Conservation (phyloP, 768 basidiomycete species). For the Coprinopsis strossmayeri region DNA sequence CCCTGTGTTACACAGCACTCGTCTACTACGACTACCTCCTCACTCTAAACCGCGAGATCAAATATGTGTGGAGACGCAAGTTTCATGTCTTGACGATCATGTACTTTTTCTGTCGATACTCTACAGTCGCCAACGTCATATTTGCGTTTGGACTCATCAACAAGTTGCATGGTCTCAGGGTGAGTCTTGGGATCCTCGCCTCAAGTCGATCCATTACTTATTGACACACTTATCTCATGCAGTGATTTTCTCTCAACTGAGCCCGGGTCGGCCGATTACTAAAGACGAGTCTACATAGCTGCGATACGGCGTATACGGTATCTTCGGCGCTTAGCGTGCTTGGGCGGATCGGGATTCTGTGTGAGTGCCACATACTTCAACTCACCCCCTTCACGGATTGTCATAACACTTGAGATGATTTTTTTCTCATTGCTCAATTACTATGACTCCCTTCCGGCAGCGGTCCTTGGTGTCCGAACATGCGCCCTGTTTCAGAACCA, state of each 20-base stretch:
- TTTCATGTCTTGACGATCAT: constrained; percentile 1
- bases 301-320: constrained; percentile 6
- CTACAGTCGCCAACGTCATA: constrained; percentile 3
- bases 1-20: constrained; percentile 1
- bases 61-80: constrained; percentile 8
- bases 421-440: too few species aligned
- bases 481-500: constrained; percentile 2
- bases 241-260: too few species aligned
- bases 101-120: constrained; percentile 8
- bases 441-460: not conserved
- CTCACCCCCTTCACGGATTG: too few species aligned
- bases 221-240: not conserved
- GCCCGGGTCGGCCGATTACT: not conserved
- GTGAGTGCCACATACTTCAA: not conserved
- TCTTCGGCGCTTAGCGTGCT: constrained; percentile 1
- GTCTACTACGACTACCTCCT: constrained; percentile 11
- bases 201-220: not conserved
- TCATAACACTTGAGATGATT: too few species aligned
- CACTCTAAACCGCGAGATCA: constrained; percentile 9
- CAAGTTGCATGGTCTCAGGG: constrained; percentile 4
- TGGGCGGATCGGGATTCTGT: constrained; percentile 8
- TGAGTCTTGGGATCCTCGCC: not conserved
- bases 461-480: constrained; percentile 7
- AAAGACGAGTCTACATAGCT: not conserved
- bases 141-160: constrained; percentile 4